Percentiles rank a stretch among this genome's conserved stretches.
Evolutionary conservation across 2,329 filamentous ascomycete species (phyloP).

Genomic region (Colletotrichum echinochloae): DNA sequence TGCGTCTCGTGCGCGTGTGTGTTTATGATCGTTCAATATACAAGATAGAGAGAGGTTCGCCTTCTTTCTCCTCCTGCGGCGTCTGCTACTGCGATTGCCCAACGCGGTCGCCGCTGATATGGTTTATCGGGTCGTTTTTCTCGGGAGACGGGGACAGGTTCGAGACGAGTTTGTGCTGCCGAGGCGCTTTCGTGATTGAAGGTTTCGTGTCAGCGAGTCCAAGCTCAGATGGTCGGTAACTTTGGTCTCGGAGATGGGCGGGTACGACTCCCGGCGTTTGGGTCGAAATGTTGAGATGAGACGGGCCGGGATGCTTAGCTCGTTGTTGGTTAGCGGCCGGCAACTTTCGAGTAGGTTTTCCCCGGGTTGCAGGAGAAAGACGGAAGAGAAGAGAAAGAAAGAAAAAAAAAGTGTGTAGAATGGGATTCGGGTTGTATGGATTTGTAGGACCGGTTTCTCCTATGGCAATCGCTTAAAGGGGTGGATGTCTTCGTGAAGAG

Average conservation of each 20-base stretch:
- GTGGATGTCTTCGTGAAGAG: slow-evolving; percentile 5
- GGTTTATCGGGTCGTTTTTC: not conserved
- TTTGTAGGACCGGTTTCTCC: not conserved
- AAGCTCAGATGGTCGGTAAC: not conserved
- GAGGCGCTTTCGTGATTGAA: not conserved
- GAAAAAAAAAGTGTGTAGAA: too few relatives aligned
- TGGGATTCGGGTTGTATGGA: not conserved
- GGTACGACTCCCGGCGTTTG: not conserved
- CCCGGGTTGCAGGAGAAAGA: not conserved
- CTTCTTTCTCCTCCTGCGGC: not conserved
- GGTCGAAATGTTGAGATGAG: not conserved
- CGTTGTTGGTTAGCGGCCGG: not conserved
- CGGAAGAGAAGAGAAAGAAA: too few relatives aligned
- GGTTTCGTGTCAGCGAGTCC: not conserved
- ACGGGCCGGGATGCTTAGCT: not conserved
- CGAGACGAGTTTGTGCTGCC: not conserved
- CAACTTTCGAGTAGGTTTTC: not conserved
- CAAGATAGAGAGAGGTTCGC: not conserved
- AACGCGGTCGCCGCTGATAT: not conserved
- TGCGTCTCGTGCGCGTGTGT: not conserved
- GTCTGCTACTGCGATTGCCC: not conserved
- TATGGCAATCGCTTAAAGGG: slow-evolving; percentile 6
- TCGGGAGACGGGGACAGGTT: not conserved
- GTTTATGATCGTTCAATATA: not conserved
- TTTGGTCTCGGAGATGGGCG: slow-evolving; percentile 4